Percentiles rank a stretch among this genome's conserved stretches.
Conservation (phyloP, 768 basidiomycete genomes). For the Cyclocybe aegerita region DNA sequence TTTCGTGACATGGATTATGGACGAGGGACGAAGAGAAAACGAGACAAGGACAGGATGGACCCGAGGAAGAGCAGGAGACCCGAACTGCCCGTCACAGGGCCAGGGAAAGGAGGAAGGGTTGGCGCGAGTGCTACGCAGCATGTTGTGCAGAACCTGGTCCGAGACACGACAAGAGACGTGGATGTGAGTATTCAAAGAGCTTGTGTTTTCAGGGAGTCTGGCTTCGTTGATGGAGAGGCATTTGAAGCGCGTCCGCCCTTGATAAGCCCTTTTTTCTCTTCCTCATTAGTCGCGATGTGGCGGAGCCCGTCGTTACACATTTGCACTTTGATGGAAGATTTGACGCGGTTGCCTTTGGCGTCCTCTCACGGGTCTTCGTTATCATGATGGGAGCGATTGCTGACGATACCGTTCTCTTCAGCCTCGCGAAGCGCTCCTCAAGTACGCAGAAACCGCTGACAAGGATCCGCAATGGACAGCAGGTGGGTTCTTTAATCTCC, state of each 20-base stretch:
- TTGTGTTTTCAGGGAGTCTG: slow-evolving; percentile 12
- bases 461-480: slow-evolving; percentile 81
- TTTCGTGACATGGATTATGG: slow-evolving; percentile 82
- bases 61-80: slow-evolving; percentile 91
- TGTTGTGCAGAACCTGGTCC: slow-evolving; percentile 91
- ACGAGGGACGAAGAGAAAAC: slow-evolving; percentile 80
- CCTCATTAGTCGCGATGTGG: slow-evolving; percentile 1
- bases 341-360: slow-evolving; percentile 19
- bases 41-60: slow-evolving; percentile 86
- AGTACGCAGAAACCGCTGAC: slow-evolving; percentile 78
- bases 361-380: slow-evolving; percentile 23
- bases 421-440: slow-evolving; percentile 97
- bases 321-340: slow-evolving; percentile 24
- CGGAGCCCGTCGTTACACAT: slow-evolving; percentile 19
- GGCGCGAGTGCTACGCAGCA: slow-evolving; percentile 98
- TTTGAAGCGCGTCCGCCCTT: slow-evolving; percentile 3
- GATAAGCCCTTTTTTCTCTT: background rate
- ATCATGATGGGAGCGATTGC: slow-evolving; percentile 11
- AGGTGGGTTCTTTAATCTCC: slow-evolving; percentile 53
- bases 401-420: slow-evolving; percentile 34
- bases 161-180: slow-evolving; percentile 87
- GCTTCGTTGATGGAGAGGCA: background rate
- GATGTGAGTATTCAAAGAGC: slow-evolving; percentile 70
- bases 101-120: slow-evolving; percentile 90
- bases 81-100: slow-evolving; percentile 89